A percentile compares a stretch with the other conserved stretches of the same genome.
Evolutionary conservation across 768 basidiomycete genomes (phyloP).

Genomic region (Inosperma sp.): DNA sequence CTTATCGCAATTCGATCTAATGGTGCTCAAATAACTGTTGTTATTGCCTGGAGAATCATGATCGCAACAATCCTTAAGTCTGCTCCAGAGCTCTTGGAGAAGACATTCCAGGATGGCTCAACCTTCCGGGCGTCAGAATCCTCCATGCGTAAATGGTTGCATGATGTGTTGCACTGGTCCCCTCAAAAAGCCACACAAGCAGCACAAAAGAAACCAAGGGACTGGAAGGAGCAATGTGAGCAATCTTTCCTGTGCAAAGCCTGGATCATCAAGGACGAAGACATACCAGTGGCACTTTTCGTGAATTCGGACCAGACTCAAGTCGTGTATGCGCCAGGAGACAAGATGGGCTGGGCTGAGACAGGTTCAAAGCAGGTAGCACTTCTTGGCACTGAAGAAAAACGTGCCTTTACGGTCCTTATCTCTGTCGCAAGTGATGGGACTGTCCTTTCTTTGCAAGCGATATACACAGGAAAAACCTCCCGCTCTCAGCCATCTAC

Average conservation of each 20-base stretch:
- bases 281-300: conserved; percentile 26
- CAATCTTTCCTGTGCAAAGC: conserved; percentile 24
- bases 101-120: conserved; percentile 9
- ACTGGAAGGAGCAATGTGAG: conserved; percentile 26
- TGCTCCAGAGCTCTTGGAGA: conserved; percentile 5
- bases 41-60: conserved; percentile 9
- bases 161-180: conserved; percentile 23
- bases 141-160: conserved; percentile 23
- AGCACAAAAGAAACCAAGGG: conserved; percentile 30
- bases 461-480: conserved; percentile 28
- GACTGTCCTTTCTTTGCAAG: conserved; percentile 29
- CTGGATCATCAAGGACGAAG: conserved; percentile 26
- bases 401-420: conserved; percentile 34
- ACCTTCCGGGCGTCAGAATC: conserved; percentile 12
- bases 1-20: not conserved
- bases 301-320: conserved; percentile 37
- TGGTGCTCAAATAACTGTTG: not conserved
- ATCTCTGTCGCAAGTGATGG: conserved; percentile 26
- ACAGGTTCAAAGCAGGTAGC: conserved; percentile 31
- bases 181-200: conserved; percentile 26
- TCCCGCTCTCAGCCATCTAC: conserved; percentile 17
- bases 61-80: conserved; percentile 8
- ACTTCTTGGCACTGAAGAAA: conserved; percentile 32
- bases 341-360: conserved; percentile 23
- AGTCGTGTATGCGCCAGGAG: conserved; percentile 26